Base-by-base conservation (phyloP, 768 basidiomycete species). In the Tephrocybe sp. region DNA sequence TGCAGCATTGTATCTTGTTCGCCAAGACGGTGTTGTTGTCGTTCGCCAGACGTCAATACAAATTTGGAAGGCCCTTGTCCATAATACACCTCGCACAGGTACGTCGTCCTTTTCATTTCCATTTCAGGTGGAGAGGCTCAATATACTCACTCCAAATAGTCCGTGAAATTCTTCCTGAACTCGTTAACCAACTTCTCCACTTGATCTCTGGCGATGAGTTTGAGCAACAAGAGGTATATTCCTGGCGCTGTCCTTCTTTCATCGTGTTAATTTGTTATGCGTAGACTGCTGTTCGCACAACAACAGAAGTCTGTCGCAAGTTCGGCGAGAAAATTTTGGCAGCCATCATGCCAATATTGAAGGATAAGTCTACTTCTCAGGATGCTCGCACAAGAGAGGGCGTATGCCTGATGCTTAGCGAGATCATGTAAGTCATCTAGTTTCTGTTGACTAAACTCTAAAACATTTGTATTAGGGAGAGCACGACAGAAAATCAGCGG, bases 61-160 rank as follows among this genome's bases (percentile, higher is more conserved):
- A 49, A 97, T 98, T 55, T 99, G 97, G 97, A 98, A 98, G 69
- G 95, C 93, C 3, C 75, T 98, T 54, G 94, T 99, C 9, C 82
- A 92, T 64, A 98, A 95, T 59, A 95, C 93, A 0, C 94, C 92
- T 4, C 77, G 87, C 38, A 95, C 93, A 56, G 86, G 92, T 92
- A 62, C 49, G 71, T 38, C 42, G 45, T 29, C 25, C 18, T 10
- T 9, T 13, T 24, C 8, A 9, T 3, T 23, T 30, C 13, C 42
- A 27, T 30, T 31, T 24, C 37, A 13, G 49, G 11, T n/a, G 8
- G 10, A 23, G 39, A 19, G 27, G 22, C 39, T 36, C 31, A 41
- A 13, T 16, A n/a, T n/a, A n/a, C n/a, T n/a, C 30, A 45, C 21
- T 25, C 55, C 45, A 8, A 58, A 29, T 54, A 89, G 91, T 88